Evolutionary conservation across 495 filamentous ascomycete species (phyloP).

Genomic region (Annulohypoxylon maeteangense): DNA sequence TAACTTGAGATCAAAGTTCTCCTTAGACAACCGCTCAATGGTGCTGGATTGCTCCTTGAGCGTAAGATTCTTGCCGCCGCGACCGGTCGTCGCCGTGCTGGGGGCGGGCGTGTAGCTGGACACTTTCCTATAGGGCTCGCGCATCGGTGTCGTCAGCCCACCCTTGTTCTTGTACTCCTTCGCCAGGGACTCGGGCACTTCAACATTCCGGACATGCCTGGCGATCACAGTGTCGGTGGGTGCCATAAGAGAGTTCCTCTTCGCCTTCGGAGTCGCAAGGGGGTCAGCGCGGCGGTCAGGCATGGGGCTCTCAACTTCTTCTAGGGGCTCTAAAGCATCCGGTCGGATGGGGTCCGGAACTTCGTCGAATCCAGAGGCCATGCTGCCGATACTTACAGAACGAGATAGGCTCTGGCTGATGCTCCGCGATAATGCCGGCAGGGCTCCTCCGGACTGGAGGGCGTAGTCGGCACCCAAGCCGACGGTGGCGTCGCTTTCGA

Average conservation of each 20-base stretch:
- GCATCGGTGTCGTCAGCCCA: slow-evolving; percentile 64
- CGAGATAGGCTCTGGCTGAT: slow-evolving; percentile 71
- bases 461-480: slow-evolving; percentile 83
- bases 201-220: slow-evolving; percentile 85
- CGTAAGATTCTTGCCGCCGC: slow-evolving; percentile 83
- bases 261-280: slow-evolving; percentile 61
- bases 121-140: slow-evolving; percentile 50
- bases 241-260: slow-evolving; percentile 61
- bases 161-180: slow-evolving; percentile 76
- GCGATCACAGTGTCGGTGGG: slow-evolving; percentile 91
- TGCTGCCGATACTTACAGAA: slow-evolving; percentile 89
- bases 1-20: slow-evolving; percentile 97
- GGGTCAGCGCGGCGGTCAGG: slow-evolving; percentile 48
- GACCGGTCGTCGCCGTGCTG: slow-evolving; percentile 63
- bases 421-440: slow-evolving; percentile 64
- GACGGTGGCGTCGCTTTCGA: slow-evolving; percentile 72
- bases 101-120: slow-evolving; percentile 61
- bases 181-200: slow-evolving; percentile 88
- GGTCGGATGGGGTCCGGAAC: slow-evolving; percentile 68
- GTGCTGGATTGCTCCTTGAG: slow-evolving; percentile 97
- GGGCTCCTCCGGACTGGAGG: slow-evolving; percentile 82
- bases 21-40: slow-evolving; percentile 93
- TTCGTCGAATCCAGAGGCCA: slow-evolving; percentile 90
- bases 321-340: slow-evolving; percentile 62
- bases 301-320: slow-evolving; percentile 54